phyloP scores from a whole-genome alignment of 148 eudicot species.

The Rheum nobile region DNA sequence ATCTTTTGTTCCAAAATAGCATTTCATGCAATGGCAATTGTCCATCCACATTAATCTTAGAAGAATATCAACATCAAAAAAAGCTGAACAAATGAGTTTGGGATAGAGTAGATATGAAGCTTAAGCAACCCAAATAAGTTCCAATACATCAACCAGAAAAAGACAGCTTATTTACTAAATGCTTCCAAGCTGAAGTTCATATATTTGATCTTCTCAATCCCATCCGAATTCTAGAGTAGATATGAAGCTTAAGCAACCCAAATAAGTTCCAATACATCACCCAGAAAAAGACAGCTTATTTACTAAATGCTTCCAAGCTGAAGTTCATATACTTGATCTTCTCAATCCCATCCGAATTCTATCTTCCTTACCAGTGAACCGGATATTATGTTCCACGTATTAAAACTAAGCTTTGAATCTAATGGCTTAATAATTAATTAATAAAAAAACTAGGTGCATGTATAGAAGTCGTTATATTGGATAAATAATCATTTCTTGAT shows the following conservation, averaged over 20 bases:
- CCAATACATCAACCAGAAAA: not conserved
- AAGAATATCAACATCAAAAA: not conserved
- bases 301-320: not conserved
- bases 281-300: not conserved
- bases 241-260: not conserved
- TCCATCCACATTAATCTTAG: not conserved
- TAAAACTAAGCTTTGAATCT: not conserved
- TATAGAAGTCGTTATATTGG: not conserved
- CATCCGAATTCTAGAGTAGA: too few relatives aligned
- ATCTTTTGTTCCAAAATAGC: not conserved
- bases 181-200: not conserved
- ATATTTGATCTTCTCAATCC: too few relatives aligned
- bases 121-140: not conserved
- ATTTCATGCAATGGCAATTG: not conserved
- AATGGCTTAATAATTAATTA: not conserved
- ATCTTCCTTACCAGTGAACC: too few relatives aligned
- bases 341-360: not conserved
- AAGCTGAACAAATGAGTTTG: not conserved
- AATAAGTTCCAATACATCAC: not conserved
- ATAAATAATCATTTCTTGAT: not conserved
- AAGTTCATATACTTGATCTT: not conserved
- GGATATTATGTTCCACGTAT: not conserved
- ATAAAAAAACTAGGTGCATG: not conserved
- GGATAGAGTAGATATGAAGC: not conserved
- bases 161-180: not conserved